Evolutionary conservation across 768 basidiomycete genomes (phyloP).

Genomic region (Leccinum subgranulosum): DNA sequence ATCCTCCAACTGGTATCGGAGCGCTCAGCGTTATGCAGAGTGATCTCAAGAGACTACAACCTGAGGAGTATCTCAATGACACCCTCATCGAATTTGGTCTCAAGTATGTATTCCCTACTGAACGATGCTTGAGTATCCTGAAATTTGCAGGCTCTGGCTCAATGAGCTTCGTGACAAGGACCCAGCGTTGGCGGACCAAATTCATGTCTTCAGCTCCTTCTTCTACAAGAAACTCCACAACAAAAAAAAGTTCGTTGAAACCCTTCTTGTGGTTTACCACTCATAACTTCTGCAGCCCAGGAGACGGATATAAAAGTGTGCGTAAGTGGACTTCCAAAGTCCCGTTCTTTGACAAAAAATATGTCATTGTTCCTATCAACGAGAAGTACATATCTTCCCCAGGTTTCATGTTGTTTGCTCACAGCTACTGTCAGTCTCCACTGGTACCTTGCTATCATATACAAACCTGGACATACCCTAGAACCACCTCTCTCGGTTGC

Average conservation of each 20-base stretch:
- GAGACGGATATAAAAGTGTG: slow-evolving; percentile 79
- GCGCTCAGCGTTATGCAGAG: slow-evolving; percentile 79
- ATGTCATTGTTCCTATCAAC: slow-evolving; percentile 93
- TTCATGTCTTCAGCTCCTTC: slow-evolving; percentile 95
- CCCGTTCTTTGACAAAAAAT: slow-evolving; percentile 87
- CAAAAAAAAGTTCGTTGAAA: slow-evolving; percentile 47
- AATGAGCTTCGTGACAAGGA: slow-evolving; percentile 50
- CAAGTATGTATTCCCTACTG: slow-evolving; percentile 53
- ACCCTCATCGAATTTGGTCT: slow-evolving; percentile 95
- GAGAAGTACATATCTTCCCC: slow-evolving; percentile 65
- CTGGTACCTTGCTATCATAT: slow-evolving; percentile 97
- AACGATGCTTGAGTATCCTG: not conserved
- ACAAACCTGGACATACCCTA: slow-evolving; percentile 66
- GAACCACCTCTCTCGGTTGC: slow-evolving; percentile 41
- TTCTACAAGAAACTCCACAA: slow-evolving; percentile 92
- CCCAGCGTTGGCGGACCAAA: slow-evolving; percentile 63
- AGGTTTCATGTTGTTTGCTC: not conserved
- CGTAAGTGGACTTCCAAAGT: slow-evolving; percentile 92
- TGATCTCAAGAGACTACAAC: slow-evolving; percentile 70
- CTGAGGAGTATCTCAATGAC: slow-evolving; percentile 91
- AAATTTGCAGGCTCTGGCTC: slow-evolving; percentile 60
- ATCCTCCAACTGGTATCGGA: slow-evolving; percentile 66
- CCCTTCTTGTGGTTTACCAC: not conserved
- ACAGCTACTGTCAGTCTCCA: slow-evolving; percentile 59
- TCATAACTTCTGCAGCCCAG: slow-evolving; percentile 34